Base-by-base conservation (phyloP, 768 basidiomycete species). In the Mycena crocata region DNA sequence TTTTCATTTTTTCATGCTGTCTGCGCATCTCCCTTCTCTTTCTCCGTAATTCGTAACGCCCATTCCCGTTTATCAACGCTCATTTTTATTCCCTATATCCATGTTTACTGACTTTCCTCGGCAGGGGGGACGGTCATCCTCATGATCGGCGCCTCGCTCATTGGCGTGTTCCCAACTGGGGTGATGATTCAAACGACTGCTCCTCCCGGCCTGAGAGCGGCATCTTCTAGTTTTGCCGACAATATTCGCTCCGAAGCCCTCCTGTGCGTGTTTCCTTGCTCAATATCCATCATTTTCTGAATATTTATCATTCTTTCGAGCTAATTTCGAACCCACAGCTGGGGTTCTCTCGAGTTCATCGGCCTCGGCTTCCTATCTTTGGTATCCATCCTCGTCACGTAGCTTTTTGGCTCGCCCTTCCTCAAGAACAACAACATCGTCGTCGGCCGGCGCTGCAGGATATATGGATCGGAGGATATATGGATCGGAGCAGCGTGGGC, bases 351-450 rank as follows among this genome's bases (percentile, higher is more conserved):
- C 0, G 86, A 94, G 73, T 93, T 93, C 79, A 91, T 95, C 50
- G 94, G 94, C 5, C 86, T 96, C 28, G 94, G 94, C 0, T 95
- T 96, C 84, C 82, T 95, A 30, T 90, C 90, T 0, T 95, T 95
- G 77, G 72, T 89, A 51, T 83, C 86, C 13, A 94, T 94, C 71
- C 85, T 95, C 71, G 74, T 95, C 30, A 90, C 90, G 1, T 93
- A 96, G 75, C 77, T 95, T n/a, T 93, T 94, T 68, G 94, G 94
- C 9, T 90, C 89, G 5, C 94, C 93, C 0, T 95, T 96, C 82
- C 77, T 96, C 73, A 91, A 92, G 79, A 94, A 94, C 71, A 85
- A 87, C 59, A 90, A 89, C 31, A 89, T 93, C 69, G 91, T 94
- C 57, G 85, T 93, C 24, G 92, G 93, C 93, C 1, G 93, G 91